Evolutionary conservation across 2,329 filamentous ascomycete species (phyloP).

Genomic region (Curvularia sp.): DNA sequence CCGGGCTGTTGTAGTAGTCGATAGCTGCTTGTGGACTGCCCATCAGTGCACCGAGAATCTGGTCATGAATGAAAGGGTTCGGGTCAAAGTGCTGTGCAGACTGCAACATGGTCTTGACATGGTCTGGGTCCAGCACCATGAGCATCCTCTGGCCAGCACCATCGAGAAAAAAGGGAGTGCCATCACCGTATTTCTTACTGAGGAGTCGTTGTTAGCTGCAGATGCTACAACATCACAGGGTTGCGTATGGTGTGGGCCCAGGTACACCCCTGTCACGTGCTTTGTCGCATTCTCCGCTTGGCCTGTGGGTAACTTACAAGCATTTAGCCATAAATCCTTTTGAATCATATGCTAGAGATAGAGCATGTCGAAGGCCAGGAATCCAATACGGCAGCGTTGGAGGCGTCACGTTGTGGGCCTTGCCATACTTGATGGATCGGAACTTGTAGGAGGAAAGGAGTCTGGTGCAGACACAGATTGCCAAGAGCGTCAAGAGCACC

Average conservation of each 20-base stretch:
- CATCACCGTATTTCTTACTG: slow-evolving; percentile 25
- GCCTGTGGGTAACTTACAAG: slow-evolving; percentile 17
- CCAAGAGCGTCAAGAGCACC: slow-evolving; percentile 10
- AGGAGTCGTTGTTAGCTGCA: neutral
- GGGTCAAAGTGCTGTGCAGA: slow-evolving; percentile 21
- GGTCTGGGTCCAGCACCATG: slow-evolving; percentile 21
- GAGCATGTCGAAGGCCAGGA: slow-evolving; percentile 26
- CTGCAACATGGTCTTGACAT: slow-evolving; percentile 21
- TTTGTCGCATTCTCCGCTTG: neutral
- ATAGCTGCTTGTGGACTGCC: slow-evolving; percentile 24
- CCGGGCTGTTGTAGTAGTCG: slow-evolving; percentile 21
- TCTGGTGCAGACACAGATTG: slow-evolving; percentile 22
- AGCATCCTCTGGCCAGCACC: slow-evolving; percentile 27
- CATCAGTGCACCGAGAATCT: slow-evolving; percentile 26
- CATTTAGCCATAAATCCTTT: slow-evolving; percentile 20
- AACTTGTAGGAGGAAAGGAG: slow-evolving; percentile 22
- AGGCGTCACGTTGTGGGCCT: slow-evolving; percentile 11
- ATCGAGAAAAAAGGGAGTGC: slow-evolving; percentile 26
- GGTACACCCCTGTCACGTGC: neutral
- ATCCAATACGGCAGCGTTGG: slow-evolving; percentile 32
- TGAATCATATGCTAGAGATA: slow-evolving; percentile 21
- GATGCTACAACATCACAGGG: neutral
- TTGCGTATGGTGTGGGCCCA: too few relatives aligned
- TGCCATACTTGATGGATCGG: slow-evolving; percentile 17
- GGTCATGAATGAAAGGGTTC: slow-evolving; percentile 24